A percentile compares a stretch with the other conserved stretches of the same genome.
Evolutionary conservation across 768 basidiomycete species (phyloP).

Genomic region (Clitopilus hobsonii): DNA sequence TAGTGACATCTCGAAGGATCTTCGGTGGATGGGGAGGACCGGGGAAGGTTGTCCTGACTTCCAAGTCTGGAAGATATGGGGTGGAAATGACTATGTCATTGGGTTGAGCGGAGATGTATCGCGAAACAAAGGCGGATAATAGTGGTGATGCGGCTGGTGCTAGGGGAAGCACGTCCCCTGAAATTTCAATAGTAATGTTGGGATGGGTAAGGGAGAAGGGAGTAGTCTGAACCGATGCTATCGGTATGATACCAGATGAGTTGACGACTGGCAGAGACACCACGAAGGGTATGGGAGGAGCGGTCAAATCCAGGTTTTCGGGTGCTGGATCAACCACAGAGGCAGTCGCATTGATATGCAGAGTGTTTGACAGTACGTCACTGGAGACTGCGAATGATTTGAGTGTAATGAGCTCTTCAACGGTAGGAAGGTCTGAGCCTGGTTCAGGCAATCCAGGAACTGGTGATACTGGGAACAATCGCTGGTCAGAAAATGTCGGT

Average conservation of each 20-base stretch:
- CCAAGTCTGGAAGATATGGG: slow-evolving; percentile 46
- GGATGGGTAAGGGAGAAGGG: slow-evolving; percentile 63
- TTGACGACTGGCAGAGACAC: slow-evolving; percentile 42
- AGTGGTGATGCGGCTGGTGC: slow-evolving; percentile 28
- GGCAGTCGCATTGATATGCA: slow-evolving; percentile 48
- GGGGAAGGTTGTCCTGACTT: slow-evolving; percentile 54
- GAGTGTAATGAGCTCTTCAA: slow-evolving; percentile 58
- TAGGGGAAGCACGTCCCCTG: slow-evolving; percentile 56
- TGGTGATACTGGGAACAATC: slow-evolving; percentile 43
- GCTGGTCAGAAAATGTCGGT: neutral
- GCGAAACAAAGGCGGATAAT: slow-evolving; percentile 59
- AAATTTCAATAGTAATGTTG: slow-evolving; percentile 56
- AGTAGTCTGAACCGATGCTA: slow-evolving; percentile 50
- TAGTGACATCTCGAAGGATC: slow-evolving; percentile 67
- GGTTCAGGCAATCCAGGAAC: slow-evolving; percentile 65
- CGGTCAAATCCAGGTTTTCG: slow-evolving; percentile 38
- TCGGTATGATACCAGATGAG: slow-evolving; percentile 25
- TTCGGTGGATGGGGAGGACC: slow-evolving; percentile 59
- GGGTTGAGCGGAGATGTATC: slow-evolving; percentile 53
- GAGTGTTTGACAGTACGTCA: slow-evolving; percentile 13
- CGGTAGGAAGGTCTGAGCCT: slow-evolving; percentile 46
- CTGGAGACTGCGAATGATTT: slow-evolving; percentile 45
- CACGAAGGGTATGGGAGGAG: slow-evolving; percentile 59
- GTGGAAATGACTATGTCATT: slow-evolving; percentile 58
- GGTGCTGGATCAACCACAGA: slow-evolving; percentile 57